Percentiles rank a stretch among this genome's conserved stretches.
Evolutionary conservation across 2,329 filamentous ascomycete genomes (phyloP).

Genomic region (Fusarium nisikadoi): DNA sequence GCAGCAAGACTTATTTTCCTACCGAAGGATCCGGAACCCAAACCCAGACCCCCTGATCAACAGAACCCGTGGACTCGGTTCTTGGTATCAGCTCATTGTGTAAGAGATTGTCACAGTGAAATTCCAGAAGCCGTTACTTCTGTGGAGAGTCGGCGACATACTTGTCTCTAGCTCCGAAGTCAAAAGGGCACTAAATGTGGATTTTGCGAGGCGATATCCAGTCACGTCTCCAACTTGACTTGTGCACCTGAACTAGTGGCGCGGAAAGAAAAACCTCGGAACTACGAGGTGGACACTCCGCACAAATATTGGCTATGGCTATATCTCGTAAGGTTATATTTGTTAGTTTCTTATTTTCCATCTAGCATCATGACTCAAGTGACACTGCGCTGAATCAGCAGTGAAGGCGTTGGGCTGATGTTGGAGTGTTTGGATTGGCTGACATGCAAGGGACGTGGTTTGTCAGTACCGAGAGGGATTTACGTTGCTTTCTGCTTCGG

Average conservation of each 20-base stretch:
- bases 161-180: conserved; percentile 1
- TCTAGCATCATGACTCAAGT: neutral
- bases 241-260: neutral
- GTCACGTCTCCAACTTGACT: neutral
- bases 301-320: neutral
- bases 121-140: neutral
- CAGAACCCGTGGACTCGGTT: neutral
- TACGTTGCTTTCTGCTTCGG: neutral
- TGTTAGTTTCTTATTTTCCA: neutral
- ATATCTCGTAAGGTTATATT: neutral
- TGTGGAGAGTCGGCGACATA: neutral
- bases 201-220: neutral
- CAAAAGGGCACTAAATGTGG: conserved; percentile 8
- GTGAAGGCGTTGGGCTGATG: neutral
- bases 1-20: conserved; percentile 31
- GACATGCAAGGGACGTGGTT: neutral
- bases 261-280: neutral
- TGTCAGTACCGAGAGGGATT: neutral
- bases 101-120: neutral
- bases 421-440: neutral
- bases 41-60: neutral
- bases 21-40: conserved; percentile 2
- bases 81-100: conserved; percentile 6
- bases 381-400: neutral
- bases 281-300: neutral